phyloP scores from a whole-genome alignment of 139 green algal species.

The Edaphochlamys debaryana region DNA sequence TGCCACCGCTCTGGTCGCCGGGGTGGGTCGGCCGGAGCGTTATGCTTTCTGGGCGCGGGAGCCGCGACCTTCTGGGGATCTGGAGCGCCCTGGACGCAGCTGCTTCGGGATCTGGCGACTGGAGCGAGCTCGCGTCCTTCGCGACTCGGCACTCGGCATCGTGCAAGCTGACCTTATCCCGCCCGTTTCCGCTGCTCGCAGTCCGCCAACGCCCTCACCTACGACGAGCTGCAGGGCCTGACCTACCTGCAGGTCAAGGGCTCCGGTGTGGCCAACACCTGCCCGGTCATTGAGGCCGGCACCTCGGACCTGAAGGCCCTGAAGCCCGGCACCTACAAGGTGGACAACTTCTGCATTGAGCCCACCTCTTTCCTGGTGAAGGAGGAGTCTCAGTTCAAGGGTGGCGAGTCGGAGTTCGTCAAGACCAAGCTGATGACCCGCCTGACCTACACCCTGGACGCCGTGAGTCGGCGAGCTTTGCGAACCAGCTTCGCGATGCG shows the following conservation, averaged over 20 bases:
- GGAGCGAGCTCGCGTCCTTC: too few relatives aligned
- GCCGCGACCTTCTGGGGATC: too few relatives aligned
- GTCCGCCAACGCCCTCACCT: conserved; percentile 89
- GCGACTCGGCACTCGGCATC: too few relatives aligned
- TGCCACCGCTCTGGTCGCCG: conserved; percentile 76
- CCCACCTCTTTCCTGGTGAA: conserved; percentile 96
- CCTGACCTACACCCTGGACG: conserved; percentile 98
- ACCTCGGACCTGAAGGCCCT: conserved; percentile 85
- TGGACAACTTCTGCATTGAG: conserved; percentile 99
- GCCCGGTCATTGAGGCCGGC: conserved; percentile 88
- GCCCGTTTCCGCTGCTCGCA: too few relatives aligned
- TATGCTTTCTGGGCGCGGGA: too few relatives aligned
- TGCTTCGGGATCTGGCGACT: too few relatives aligned
- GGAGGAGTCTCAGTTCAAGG: conserved; percentile 81
- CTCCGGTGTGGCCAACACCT: conserved; percentile 98
- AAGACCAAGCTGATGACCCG: conserved; percentile 99
- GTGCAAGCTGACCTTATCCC: too few relatives aligned
- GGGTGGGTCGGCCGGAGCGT: too few relatives aligned
- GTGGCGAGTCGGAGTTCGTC: conserved; percentile 89
- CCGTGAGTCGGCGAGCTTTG: too few relatives aligned
- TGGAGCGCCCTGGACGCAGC: too few relatives aligned
- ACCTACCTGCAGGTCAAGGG: conserved; percentile 99
- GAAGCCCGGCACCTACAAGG: conserved; percentile 92
- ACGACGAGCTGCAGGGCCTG: conserved; percentile 94
- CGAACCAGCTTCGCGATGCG: too few relatives aligned